Conservation (phyloP, 148 eudicot genomes). For the Amaranthus palmeri region DNA sequence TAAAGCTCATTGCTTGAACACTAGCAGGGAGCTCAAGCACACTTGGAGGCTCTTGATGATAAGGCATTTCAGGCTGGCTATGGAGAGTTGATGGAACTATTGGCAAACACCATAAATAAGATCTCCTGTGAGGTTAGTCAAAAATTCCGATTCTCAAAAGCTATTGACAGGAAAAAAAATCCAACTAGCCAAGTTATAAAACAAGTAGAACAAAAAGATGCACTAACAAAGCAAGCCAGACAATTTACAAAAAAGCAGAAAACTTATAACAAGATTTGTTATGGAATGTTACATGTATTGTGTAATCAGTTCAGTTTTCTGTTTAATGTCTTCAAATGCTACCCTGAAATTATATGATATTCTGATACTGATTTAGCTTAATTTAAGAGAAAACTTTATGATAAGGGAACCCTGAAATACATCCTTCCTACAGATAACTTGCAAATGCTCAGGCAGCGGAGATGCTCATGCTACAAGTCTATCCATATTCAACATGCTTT, state of each 20-base stretch:
- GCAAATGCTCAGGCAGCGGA: slow-evolving; percentile 51
- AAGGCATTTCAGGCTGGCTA: slow-evolving; percentile 38
- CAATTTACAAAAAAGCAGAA: not conserved
- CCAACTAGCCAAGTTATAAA: not conserved
- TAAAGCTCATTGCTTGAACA: slow-evolving; percentile 8
- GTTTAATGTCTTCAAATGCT: not conserved
- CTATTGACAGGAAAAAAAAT: not conserved
- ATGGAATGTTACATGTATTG: too few relatives aligned
- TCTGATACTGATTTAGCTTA: not conserved
- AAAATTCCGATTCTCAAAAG: not conserved
- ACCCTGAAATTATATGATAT: not conserved
- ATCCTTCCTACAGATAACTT: slow-evolving; percentile 38
- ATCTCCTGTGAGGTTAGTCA: slow-evolving; percentile 59
- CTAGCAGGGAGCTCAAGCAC: slow-evolving; percentile 36
- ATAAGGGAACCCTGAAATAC: not conserved
- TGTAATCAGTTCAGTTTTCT: not conserved
- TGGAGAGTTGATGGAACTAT: slow-evolving; percentile 44
- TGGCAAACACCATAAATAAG: slow-evolving; percentile 59
- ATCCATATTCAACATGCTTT: slow-evolving; percentile 46
- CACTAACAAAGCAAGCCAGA: not conserved
- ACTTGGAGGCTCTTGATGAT: slow-evolving; percentile 43
- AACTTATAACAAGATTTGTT: not conserved
- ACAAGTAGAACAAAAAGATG: not conserved
- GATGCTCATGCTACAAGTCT: slow-evolving; percentile 59
- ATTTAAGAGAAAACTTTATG: not conserved